Percentiles rank a stretch among this genome's conserved stretches.
Conservation (phyloP, 768 basidiomycete species). For the Termitomyces sp. region DNA sequence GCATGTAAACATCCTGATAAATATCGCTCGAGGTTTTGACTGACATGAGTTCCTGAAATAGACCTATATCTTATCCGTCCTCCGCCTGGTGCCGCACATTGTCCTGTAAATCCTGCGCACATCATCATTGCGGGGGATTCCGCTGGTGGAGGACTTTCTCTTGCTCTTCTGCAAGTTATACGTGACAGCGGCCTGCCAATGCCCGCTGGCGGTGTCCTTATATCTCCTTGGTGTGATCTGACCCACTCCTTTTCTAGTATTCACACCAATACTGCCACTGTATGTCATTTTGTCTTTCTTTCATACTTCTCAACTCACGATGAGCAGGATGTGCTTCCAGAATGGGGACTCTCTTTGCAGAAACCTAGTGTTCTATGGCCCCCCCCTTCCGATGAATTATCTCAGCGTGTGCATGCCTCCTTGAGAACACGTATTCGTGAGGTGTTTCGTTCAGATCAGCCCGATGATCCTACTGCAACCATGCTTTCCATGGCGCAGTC, state of each 20-base stretch:
- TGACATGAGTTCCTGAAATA: constrained; percentile 19
- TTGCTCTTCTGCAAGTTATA: constrained; percentile 82
- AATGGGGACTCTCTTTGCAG: constrained; percentile 70
- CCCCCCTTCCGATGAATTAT: constrained; percentile 63
- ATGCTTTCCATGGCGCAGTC: constrained; percentile 14
- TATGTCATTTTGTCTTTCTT: constrained; percentile 24
- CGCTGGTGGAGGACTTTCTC: constrained; percentile 83
- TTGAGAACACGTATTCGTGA: constrained; percentile 59
- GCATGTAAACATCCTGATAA: constrained; percentile 56
- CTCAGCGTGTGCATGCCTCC: constrained; percentile 46
- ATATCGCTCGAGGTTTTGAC: neutral
- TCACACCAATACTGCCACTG: constrained; percentile 78
- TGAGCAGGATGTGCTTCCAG: constrained; percentile 69
- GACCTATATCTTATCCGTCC: constrained; percentile 90
- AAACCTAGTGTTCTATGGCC: constrained; percentile 80
- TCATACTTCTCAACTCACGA: neutral
- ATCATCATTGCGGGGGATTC: constrained; percentile 90
- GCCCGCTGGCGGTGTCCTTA: constrained; percentile 84
- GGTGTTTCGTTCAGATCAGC: constrained; percentile 32
- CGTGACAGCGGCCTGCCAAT: constrained; percentile 77
- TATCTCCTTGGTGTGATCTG: constrained; percentile 90
- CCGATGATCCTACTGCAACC: constrained; percentile 17
- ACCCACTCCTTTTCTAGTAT: constrained; percentile 94
- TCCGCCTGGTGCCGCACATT: constrained; percentile 71
- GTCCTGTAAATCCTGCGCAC: constrained; percentile 71